phyloP scores from a whole-genome alignment of 176 grass and related monocot species.

The Oryza glaberrima region DNA sequence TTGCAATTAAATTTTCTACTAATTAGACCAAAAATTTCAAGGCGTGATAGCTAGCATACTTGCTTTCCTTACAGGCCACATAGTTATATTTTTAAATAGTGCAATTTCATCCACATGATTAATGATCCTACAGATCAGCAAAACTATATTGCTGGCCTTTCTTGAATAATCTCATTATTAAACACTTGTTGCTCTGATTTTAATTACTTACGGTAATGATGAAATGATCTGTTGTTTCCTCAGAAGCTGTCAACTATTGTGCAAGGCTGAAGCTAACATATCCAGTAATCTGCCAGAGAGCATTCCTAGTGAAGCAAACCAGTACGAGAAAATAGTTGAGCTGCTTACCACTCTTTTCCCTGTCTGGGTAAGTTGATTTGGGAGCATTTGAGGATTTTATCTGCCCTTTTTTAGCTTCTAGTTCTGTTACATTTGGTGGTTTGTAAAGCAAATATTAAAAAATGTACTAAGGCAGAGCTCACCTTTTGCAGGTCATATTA shows the following conservation, averaged over 20 bases:
- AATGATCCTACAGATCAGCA: conserved; percentile 5
- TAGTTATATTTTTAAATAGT: not conserved
- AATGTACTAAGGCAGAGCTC: conserved; percentile 32
- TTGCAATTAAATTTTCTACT: not conserved
- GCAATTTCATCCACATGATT: conserved; percentile 8
- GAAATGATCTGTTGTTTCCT: conserved; percentile 39
- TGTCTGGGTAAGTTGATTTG: conserved; percentile 71
- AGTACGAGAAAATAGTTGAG: conserved; percentile 88
- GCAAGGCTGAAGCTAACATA: conserved; percentile 84
- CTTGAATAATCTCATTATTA: conserved; percentile 19
- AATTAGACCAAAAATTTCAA: not conserved
- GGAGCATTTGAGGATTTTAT: conserved; percentile 36
- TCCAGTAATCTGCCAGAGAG: conserved; percentile 72
- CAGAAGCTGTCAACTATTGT: conserved; percentile 73
- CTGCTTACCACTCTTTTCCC: conserved; percentile 97
- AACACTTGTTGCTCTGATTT: conserved; percentile 4
- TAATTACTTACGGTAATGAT: conserved; percentile 6
- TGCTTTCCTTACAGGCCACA: not conserved
- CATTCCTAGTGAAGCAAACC: conserved; percentile 49
- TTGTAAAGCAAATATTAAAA: conserved; percentile 14
- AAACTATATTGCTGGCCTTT: conserved; percentile 27
- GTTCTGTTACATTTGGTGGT: conserved; percentile 19
- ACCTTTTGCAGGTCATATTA: conserved; percentile 73
- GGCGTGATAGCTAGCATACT: not conserved
- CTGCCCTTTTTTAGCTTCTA: conserved; percentile 23